phyloP scores from a whole-genome alignment of 1,284 basidiomycete genomes.

The Blastosporella zonata region DNA sequence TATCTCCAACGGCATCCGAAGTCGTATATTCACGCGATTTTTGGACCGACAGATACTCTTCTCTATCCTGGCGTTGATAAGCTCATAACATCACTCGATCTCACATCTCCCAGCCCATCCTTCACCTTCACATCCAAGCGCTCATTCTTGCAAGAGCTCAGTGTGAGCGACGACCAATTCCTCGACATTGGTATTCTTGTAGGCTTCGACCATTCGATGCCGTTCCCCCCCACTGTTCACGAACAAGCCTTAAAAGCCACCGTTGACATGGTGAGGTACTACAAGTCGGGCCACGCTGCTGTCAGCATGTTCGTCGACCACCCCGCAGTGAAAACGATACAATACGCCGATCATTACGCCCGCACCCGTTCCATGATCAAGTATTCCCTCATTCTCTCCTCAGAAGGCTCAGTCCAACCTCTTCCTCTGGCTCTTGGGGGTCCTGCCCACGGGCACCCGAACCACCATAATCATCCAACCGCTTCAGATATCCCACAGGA shows the following conservation, averaged over 20 bases:
- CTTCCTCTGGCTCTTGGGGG: slow-evolving; percentile 72
- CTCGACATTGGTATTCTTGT: slow-evolving; percentile 91
- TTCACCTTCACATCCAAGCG: slow-evolving; percentile 89
- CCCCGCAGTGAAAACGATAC: slow-evolving; percentile 70
- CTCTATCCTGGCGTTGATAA: slow-evolving; percentile 90
- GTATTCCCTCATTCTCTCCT: slow-evolving; percentile 87
- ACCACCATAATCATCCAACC: slow-evolving; percentile 69
- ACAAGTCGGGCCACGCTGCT: slow-evolving; percentile 81
- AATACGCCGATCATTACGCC: slow-evolving; percentile 87
- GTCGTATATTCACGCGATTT: slow-evolving; percentile 94
- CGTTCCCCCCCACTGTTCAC: slow-evolving; percentile 83
- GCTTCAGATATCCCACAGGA: slow-evolving; percentile 88
- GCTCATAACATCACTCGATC: slow-evolving; percentile 86
- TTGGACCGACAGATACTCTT: slow-evolving; percentile 86
- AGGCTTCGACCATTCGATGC: slow-evolving; percentile 83
- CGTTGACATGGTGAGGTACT: slow-evolving; percentile 87
- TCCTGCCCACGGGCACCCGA: slow-evolving; percentile 46
- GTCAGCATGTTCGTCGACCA: slow-evolving; percentile 79
- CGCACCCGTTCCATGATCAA: slow-evolving; percentile 91
- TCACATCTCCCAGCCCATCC: slow-evolving; percentile 58
- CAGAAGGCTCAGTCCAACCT: slow-evolving; percentile 87
- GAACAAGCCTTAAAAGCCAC: slow-evolving; percentile 80
- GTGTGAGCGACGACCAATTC: slow-evolving; percentile 86
- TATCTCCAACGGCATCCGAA: slow-evolving; percentile 94
- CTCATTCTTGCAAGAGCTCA: slow-evolving; percentile 73